These are phyloP conservation scores for Cutaneotrichosporon cavernicola DNA, from an alignment of 1,284 basidiomycete genomes.

Conservation along the genomic window DNA sequence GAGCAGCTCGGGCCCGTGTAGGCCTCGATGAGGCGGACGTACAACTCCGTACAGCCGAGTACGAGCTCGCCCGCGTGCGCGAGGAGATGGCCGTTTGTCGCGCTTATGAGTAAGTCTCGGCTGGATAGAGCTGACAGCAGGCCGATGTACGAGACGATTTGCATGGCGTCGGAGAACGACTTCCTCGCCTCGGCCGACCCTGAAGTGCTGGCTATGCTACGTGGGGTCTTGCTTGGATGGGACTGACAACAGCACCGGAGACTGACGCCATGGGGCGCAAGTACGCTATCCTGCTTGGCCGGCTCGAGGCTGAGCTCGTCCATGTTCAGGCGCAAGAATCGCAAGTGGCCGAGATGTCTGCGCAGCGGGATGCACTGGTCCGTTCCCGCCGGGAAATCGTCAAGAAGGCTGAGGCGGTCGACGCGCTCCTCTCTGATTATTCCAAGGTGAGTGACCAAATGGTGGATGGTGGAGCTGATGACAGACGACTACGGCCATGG, in stretches of 20 bases:
- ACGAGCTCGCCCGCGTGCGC: constrained; percentile 42
- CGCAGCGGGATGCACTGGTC: constrained; percentile 41
- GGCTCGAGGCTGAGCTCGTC: constrained; percentile 43
- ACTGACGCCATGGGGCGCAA: constrained; percentile 32
- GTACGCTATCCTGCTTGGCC: constrained; percentile 36
- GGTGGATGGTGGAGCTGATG: constrained; percentile 10
- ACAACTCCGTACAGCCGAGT: constrained; percentile 39
- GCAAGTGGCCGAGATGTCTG: constrained; percentile 32
- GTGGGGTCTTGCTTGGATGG: constrained; percentile 28
- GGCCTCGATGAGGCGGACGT: constrained; percentile 41
- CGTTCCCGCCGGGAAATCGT: constrained; percentile 45
- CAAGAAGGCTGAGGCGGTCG: constrained; percentile 38
- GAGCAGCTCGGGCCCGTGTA: constrained; percentile 34
- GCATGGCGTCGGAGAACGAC: constrained; percentile 29
- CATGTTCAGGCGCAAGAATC: constrained; percentile 40
- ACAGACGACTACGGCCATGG: constrained; percentile 35
- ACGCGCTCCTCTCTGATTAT: constrained; percentile 39
- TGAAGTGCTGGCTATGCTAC: constrained; percentile 28
- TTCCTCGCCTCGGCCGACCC: constrained; percentile 27
- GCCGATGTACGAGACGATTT: constrained; percentile 36
- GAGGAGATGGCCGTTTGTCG: constrained; percentile 44
- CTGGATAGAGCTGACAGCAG: constrained; percentile 23
- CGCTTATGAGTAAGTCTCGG: constrained; percentile 40
- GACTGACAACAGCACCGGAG: constrained; percentile 24
- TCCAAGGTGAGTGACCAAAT: constrained; percentile 32